A percentile compares a stretch with the other conserved stretches of the same genome.
Conservation (phyloP, 352 stramenopile species). For the Phytophthora crassamura region DNA sequence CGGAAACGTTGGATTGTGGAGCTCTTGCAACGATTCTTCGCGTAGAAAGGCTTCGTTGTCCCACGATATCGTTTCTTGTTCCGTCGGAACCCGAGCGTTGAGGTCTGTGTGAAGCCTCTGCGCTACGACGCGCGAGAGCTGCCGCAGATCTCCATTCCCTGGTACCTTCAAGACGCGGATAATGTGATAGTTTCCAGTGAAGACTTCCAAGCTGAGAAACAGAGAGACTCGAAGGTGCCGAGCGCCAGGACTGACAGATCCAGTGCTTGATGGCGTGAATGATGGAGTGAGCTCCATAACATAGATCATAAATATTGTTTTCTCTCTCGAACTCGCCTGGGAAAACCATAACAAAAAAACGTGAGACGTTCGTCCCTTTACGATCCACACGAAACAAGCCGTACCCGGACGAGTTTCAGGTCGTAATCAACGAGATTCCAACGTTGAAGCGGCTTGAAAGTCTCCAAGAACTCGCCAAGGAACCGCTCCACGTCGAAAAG, state of each 20-base stretch:
- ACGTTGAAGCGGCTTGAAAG: constrained; percentile 44
- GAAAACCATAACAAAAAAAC: not conserved
- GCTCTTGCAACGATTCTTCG: constrained; percentile 43
- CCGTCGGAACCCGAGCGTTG: constrained; percentile 22
- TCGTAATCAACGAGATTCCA: constrained; percentile 73
- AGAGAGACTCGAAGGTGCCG: constrained; percentile 42
- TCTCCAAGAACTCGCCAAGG: constrained; percentile 52
- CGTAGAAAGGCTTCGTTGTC: constrained; percentile 50
- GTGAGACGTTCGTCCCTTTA: not conserved
- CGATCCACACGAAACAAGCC: not conserved
- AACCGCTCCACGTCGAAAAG: constrained; percentile 69
- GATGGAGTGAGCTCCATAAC: constrained; percentile 45
- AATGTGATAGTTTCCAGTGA: constrained; percentile 48
- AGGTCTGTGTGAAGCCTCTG: constrained; percentile 41
- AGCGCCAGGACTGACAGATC: not conserved
- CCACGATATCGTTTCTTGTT: constrained; percentile 30
- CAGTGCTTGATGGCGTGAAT: constrained; percentile 23
- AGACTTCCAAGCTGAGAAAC: constrained; percentile 54
- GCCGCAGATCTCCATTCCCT: constrained; percentile 30
- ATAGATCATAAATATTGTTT: constrained; percentile 55
- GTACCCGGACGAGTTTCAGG: constrained; percentile 56
- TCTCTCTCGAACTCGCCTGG: constrained; percentile 39
- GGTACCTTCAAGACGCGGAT: constrained; percentile 58
- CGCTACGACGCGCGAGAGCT: constrained; percentile 42
- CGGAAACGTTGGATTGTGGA: constrained; percentile 56